These are phyloP conservation scores for Wolfiporia cocos DNA, from an alignment of 1,284 basidiomycete genomes.

Conservation along the genomic window DNA sequence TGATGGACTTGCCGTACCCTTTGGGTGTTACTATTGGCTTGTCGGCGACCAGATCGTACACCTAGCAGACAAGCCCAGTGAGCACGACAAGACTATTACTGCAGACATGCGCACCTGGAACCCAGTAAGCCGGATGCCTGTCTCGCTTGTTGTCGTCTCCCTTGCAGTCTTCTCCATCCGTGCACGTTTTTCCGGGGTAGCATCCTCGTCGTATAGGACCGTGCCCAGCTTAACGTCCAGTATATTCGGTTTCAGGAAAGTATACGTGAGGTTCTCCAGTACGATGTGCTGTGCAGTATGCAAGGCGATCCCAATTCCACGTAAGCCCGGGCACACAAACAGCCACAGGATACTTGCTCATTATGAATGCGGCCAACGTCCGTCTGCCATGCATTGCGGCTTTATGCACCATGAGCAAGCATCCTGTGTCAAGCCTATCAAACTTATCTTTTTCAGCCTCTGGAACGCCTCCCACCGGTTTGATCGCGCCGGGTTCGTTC, in stretches of 20 bases:
- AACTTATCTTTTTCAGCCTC: constrained; percentile 47
- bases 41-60: constrained; percentile 59
- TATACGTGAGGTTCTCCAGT: constrained; percentile 75
- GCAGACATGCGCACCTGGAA: constrained; percentile 65
- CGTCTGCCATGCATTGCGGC: too few relatives aligned
- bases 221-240: constrained; percentile 93
- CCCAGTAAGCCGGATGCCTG: constrained; percentile 81
- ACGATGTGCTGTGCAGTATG: constrained; percentile 62
- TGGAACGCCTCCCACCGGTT: constrained; percentile 23
- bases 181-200: constrained; percentile 69
- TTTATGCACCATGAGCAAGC: too few relatives aligned
- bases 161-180: constrained; percentile 74
- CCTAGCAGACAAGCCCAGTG: constrained; percentile 37
- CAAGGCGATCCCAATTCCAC: background rate
- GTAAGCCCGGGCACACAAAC: too few relatives aligned
- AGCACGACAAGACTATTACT: background rate
- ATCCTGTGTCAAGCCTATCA: too few relatives aligned
- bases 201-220: constrained; percentile 68
- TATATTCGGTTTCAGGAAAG: constrained; percentile 78
- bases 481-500: constrained; percentile 14
- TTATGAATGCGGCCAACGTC: too few relatives aligned
- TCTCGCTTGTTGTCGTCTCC: constrained; percentile 68
- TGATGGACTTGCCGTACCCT: constrained; percentile 77
- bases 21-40: constrained; percentile 64
- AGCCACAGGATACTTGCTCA: too few relatives aligned